Evolutionary conservation across 192 early-diverging fungal genomes (phyloP).

Genomic region (Entomortierella chlamydospora): DNA sequence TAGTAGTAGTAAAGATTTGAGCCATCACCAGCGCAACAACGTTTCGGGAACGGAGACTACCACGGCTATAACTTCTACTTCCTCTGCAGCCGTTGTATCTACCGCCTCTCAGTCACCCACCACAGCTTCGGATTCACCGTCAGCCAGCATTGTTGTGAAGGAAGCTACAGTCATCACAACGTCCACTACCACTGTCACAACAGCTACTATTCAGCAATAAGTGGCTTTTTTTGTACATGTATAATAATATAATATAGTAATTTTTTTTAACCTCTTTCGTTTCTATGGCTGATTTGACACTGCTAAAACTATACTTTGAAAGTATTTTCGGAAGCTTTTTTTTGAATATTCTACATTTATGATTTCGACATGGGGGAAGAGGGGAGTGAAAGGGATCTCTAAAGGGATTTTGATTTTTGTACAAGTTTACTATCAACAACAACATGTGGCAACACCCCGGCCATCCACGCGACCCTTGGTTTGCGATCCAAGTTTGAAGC

Average conservation of each 20-base stretch:
- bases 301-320: too few relatives aligned
- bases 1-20: conserved; percentile 15
- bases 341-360: too few relatives aligned
- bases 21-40: conserved; percentile 20
- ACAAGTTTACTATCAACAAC: conserved; percentile 10
- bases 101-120: conserved; percentile 1
- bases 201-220: not conserved
- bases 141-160: not conserved
- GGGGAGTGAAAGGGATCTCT: too few relatives aligned
- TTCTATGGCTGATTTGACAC: too few relatives aligned
- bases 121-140: conserved; percentile 4
- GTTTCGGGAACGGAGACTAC: conserved; percentile 10
- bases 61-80: conserved; percentile 3
- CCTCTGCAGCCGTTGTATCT: not conserved
- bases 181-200: conserved; percentile 9
- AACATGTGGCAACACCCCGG: conserved; percentile 31
- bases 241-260: not conserved
- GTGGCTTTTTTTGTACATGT: not conserved
- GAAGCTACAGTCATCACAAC: conserved; percentile 9
- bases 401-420: conserved; percentile 1
- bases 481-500: conserved; percentile 34
- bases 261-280: not conserved
- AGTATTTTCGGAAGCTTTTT: too few relatives aligned
- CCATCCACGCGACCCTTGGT: conserved; percentile 38
- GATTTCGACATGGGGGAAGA: too few relatives aligned